A percentile compares a stretch with the other conserved stretches of the same genome.
These are phyloP conservation scores for Saccharomyces jurei DNA, from an alignment of 805 yeast species.

Conservation along the genomic window DNA sequence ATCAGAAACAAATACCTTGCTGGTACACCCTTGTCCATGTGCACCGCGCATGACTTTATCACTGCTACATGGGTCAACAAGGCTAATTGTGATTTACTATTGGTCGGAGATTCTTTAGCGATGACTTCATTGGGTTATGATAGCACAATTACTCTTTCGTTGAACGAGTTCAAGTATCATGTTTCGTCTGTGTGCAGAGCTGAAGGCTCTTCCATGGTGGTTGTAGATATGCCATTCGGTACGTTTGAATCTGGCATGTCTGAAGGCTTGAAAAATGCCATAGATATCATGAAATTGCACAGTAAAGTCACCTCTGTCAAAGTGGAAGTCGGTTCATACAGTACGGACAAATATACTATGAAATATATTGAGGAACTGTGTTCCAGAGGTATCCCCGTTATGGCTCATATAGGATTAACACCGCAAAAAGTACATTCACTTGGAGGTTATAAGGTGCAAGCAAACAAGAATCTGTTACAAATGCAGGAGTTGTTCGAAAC, in stretches of 20 bases:
- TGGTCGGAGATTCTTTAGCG: conserved; percentile 89
- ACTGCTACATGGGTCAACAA: conserved; percentile 63
- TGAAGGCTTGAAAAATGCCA: conserved; percentile 67
- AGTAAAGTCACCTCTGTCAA: conserved; percentile 36
- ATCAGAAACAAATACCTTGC: conserved; percentile 30
- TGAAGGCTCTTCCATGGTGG: conserved; percentile 50
- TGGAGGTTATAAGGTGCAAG: conserved; percentile 89
- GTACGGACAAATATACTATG: conserved; percentile 38
- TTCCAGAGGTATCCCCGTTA: conserved; percentile 72
- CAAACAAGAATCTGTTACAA: conserved; percentile 41
- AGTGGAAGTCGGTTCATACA: conserved; percentile 62
- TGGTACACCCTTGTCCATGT: conserved; percentile 38
- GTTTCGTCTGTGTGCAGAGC: conserved; percentile 73
- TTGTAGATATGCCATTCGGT: conserved; percentile 89
- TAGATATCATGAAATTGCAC: conserved; percentile 32
- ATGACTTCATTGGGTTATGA: conserved; percentile 83
- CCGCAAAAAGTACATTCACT: conserved; percentile 76
- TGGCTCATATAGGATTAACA: conserved; percentile 88
- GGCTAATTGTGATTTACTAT: conserved; percentile 57
- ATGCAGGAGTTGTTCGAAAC: conserved; percentile 57
- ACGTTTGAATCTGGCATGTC: conserved; percentile 57
- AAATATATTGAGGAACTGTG: conserved; percentile 49
- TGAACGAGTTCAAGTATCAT: conserved; percentile 75
- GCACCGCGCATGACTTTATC: conserved; percentile 87
- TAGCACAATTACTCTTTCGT: conserved; percentile 64